Evolutionary conservation across 2,329 filamentous ascomycete genomes (phyloP), one percentile per base, ranked within the genome.

Genomic region (Pseudocercospora pini-densiflorae): DNA sequence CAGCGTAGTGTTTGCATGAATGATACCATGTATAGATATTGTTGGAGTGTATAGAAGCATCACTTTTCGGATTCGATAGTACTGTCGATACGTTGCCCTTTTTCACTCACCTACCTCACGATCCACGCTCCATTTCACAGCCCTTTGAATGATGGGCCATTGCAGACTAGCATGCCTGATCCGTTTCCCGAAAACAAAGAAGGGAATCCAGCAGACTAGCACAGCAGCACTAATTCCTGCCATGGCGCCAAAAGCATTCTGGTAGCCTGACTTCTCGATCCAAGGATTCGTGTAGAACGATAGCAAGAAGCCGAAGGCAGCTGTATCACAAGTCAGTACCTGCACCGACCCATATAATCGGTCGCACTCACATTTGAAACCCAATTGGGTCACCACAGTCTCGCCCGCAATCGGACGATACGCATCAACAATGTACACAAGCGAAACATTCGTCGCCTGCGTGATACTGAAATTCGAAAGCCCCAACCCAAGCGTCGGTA

Each of bases 241-340:
- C 86, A 88, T 88, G n/a, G 81, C 79, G 3, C 86, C 85, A 67
- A 82, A 88, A 2, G 86, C 82, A 40, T 80, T 77, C 12, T 78
- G 67, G 70, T 88, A 88, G 0, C 86, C 87, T 0, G 76, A 75
- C 63, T 79, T 31, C 6, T 79, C 76, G 43, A 88, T 81, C 86
- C 86, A 88, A 0, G 84, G 81, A 71, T 88, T 88, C 1, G 85
- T 88, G 72, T 88, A 88, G 72, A 88, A 88, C 0, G 83, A 86
- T 1, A 88, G 78, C 0, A 88, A 77, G 72, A 88, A 88, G 4
- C 85, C 86, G 71, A 88, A 87, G 7, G 83, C 74, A 16, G 84
- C 83, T 62, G 21, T 23, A 5, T 24, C 6, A 40, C 12, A 23
- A 27, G 21, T 59, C 54, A 62, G 62, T 23, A 24, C 3, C 40